phyloP scores from a whole-genome alignment of 805 yeast species.

The Zygosaccharomyces siamensis region DNA sequence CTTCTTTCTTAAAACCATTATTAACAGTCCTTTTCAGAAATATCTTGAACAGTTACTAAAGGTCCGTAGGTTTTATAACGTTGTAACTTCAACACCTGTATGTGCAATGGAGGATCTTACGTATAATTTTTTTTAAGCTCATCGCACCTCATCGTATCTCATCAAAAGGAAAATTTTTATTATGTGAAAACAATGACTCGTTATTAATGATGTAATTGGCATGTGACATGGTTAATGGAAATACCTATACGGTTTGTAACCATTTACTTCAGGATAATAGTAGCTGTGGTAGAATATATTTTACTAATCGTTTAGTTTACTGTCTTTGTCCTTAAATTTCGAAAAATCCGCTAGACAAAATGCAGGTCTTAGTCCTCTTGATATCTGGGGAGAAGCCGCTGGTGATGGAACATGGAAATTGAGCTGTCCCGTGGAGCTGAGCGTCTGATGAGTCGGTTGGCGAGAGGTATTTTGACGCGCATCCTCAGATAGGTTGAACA shows the following conservation, averaged over 20 bases:
- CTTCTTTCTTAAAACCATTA: slow-evolving; percentile 51
- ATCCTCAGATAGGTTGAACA: slow-evolving; percentile 21
- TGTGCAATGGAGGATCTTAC: background rate
- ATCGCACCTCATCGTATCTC: slow-evolving; percentile 27
- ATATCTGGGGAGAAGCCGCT: slow-evolving; percentile 6
- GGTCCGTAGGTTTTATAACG: background rate
- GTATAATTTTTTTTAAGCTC: background rate
- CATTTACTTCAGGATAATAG: background rate
- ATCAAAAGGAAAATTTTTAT: slow-evolving; percentile 12
- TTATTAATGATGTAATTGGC: background rate
- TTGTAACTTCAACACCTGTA: background rate
- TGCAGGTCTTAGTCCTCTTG: slow-evolving; percentile 18
- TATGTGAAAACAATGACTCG: background rate
- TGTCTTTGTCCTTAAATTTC: slow-evolving; percentile 24
- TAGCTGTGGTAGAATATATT: background rate
- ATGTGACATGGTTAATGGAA: background rate
- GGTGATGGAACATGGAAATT: slow-evolving; percentile 6
- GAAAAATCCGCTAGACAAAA: slow-evolving; percentile 32
- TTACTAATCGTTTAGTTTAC: slow-evolving; percentile 13
- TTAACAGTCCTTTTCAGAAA: background rate
- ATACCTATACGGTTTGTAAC: background rate
- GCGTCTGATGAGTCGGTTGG: slow-evolving; percentile 6
- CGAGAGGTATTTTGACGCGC: slow-evolving; percentile 4
- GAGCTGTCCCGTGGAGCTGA: slow-evolving; percentile 4
- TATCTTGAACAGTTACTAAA: slow-evolving; percentile 8